Evolutionary conservation across 257 asterid species (phyloP).

Genomic region (Ilex asprella): DNA sequence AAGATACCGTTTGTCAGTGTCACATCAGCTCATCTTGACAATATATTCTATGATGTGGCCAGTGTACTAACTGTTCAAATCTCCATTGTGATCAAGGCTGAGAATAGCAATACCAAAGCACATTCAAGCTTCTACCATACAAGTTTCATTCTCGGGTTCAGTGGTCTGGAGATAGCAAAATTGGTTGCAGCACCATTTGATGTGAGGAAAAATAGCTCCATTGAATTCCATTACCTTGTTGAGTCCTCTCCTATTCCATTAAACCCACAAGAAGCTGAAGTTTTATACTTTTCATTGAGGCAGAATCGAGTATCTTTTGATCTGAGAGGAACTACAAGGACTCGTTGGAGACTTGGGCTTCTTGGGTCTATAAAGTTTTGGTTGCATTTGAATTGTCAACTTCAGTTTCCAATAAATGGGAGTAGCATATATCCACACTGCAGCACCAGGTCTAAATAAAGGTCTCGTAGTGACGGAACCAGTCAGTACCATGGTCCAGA

Average conservation of each 20-base stretch:
- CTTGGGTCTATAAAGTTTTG: slow-evolving; percentile 64
- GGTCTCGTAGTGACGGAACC: too few relatives aligned
- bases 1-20: slow-evolving; percentile 53
- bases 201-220: slow-evolving; percentile 35
- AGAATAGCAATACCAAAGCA: slow-evolving; percentile 54
- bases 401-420: slow-evolving; percentile 37
- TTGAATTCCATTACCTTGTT: slow-evolving; percentile 30
- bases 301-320: slow-evolving; percentile 28
- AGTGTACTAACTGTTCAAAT: slow-evolving; percentile 42
- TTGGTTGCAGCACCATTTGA: slow-evolving; percentile 34
- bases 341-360: slow-evolving; percentile 63
- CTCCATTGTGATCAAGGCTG: slow-evolving; percentile 38
- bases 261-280: slow-evolving; percentile 37
- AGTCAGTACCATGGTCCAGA: too few relatives aligned
- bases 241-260: slow-evolving; percentile 61
- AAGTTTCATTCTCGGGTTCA: slow-evolving; percentile 36
- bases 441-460: slow-evolving; percentile 41
- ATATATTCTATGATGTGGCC: slow-evolving; percentile 47
- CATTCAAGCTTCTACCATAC: slow-evolving; percentile 43
- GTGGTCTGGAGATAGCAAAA: slow-evolving; percentile 34
- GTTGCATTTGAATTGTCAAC: slow-evolving; percentile 55
- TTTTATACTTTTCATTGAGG: slow-evolving; percentile 19
- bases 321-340: slow-evolving; percentile 51
- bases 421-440: slow-evolving; percentile 47
- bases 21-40: slow-evolving; percentile 48